These are phyloP conservation scores for Astrothelium subdiscretum DNA, from an alignment of 495 filamentous ascomycete genomes.

Conservation along the genomic window DNA sequence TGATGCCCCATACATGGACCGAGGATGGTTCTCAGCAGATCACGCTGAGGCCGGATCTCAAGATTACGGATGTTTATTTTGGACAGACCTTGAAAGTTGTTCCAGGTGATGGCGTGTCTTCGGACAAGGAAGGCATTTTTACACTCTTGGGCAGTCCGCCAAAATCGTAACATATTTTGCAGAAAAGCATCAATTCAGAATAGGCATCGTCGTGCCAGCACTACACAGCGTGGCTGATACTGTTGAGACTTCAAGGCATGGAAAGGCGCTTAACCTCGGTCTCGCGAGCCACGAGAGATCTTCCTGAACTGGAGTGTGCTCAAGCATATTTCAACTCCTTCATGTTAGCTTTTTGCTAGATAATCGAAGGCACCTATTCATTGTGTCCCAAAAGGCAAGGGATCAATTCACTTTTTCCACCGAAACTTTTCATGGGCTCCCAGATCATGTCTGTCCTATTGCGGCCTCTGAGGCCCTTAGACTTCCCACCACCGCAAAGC, in stretches of 20 bases:
- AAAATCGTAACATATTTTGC: neutral
- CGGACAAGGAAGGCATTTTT: neutral
- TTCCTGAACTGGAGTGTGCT: no score
- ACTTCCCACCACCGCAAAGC: conserved; percentile 13
- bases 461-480: conserved; percentile 16
- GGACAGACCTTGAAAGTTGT: neutral
- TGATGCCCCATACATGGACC: conserved; percentile 35
- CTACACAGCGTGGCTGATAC: no score
- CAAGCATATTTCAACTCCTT: no score
- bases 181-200: neutral
- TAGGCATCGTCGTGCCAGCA: no score
- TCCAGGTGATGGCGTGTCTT: neutral
- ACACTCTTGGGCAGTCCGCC: neutral
- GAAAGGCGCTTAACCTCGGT: no score
- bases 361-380: no score
- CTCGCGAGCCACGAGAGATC: no score
- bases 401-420: neutral
- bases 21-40: neutral
- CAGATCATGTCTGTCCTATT: neutral
- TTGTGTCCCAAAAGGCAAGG: neutral
- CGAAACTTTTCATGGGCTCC: neutral
- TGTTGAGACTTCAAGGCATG: no score
- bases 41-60: neutral
- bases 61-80: conserved; percentile 1
- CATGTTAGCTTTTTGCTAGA: no score